These are phyloP conservation scores for Colletotrichum liaoningense DNA, from an alignment of 2,329 filamentous ascomycete genomes.

Conservation along the genomic window DNA sequence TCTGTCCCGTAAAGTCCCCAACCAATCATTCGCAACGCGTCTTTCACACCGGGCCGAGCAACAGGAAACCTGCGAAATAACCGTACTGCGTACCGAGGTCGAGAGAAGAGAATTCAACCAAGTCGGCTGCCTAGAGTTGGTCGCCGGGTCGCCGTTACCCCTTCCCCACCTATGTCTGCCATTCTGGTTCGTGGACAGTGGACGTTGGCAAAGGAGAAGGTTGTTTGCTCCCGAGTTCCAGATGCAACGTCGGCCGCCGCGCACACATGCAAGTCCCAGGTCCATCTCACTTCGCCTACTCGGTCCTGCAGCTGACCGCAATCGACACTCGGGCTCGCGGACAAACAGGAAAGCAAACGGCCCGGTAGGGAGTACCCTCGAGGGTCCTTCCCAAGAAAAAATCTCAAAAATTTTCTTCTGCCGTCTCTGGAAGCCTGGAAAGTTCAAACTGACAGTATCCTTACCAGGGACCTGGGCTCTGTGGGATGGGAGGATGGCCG, in stretches of 20 bases:
- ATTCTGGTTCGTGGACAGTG: background rate
- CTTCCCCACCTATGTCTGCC: background rate
- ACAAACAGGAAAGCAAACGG: constrained; percentile 3
- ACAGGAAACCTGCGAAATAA: background rate
- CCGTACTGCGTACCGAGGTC: constrained; percentile 5
- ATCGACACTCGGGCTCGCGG: background rate
- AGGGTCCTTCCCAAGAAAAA: background rate
- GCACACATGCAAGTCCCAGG: background rate
- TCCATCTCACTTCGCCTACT: constrained; percentile 1
- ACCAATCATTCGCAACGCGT: background rate
- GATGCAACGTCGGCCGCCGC: constrained; percentile 20
- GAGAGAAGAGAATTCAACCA: background rate
- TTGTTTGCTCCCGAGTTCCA: constrained; percentile 14
- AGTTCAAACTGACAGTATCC: background rate
- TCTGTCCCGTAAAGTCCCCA: background rate
- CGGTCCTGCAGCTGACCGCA: constrained; percentile 7
- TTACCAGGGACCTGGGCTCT: constrained; percentile 32
- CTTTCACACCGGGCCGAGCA: background rate
- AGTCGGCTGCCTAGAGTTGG: background rate
- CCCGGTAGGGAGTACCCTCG: background rate
- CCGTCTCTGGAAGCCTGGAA: background rate
- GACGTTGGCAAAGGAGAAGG: background rate
- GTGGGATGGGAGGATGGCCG: constrained; percentile 16
- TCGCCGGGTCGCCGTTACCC: background rate
- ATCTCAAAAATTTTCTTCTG: background rate